Evolutionary conservation across 1,284 basidiomycete genomes (phyloP).

Genomic region (Coriolopsis trogii): DNA sequence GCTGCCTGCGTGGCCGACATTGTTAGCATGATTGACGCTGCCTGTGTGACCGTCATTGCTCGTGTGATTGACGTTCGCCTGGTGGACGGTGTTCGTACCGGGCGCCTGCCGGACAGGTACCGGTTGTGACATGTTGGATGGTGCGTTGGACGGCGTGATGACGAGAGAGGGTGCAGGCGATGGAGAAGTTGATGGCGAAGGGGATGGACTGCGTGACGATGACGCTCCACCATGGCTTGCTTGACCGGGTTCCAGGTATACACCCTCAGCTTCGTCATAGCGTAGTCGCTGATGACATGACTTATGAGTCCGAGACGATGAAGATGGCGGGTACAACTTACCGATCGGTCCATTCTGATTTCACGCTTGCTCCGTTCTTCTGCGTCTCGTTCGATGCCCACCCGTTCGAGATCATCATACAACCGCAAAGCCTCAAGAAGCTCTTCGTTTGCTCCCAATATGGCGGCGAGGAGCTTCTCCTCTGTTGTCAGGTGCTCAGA

Average conservation of each 20-base stretch:
- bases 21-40: conserved; percentile 21
- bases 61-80: conserved; percentile 27
- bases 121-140: conserved; percentile 26
- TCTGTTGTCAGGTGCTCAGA: conserved; percentile 53
- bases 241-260: conserved; percentile 27
- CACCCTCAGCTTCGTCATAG: conserved; percentile 28
- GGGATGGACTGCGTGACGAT: conserved; percentile 42
- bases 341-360: conserved; percentile 55
- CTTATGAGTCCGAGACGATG: background rate
- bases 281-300: conserved; percentile 19
- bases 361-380: conserved; percentile 66
- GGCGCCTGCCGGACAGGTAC: conserved; percentile 29
- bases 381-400: conserved; percentile 63
- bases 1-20: background rate
- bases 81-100: conserved; percentile 1
- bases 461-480: conserved; percentile 62
- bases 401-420: conserved; percentile 67
- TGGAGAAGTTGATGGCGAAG: conserved; percentile 41
- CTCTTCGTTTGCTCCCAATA: conserved; percentile 68
- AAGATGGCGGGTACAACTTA: conserved; percentile 32
- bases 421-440: conserved; percentile 49
- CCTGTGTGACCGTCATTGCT: conserved; percentile 8
- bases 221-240: conserved; percentile 32
- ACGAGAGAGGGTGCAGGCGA: conserved; percentile 41
- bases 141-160: conserved; percentile 25